Conservation (phyloP, 2,329 filamentous ascomycete species). For the Phaeosphaeria sp. region DNA sequence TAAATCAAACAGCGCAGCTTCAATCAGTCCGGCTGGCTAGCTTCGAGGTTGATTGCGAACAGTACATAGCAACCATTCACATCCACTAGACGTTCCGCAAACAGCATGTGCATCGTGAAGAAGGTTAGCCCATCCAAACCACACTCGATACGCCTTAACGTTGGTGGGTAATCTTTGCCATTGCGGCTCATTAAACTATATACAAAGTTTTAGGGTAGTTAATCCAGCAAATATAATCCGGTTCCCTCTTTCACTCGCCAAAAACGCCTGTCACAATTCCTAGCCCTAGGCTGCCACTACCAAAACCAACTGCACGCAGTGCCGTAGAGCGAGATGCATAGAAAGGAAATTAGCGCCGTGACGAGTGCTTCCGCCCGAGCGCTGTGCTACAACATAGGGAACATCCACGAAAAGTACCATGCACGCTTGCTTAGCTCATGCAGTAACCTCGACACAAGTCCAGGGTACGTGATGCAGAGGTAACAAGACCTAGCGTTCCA, state of each 20-base stretch:
- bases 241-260: slow-evolving; percentile 1
- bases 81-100: neutral
- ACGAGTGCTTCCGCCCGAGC: neutral
- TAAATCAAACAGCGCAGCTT: neutral
- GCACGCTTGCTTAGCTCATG: slow-evolving; percentile 5
- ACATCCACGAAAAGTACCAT: slow-evolving; percentile 4
- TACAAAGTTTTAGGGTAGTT: slow-evolving; percentile 1
- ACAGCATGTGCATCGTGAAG: neutral
- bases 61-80: neutral
- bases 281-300: neutral
- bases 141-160: neutral
- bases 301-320: neutral
- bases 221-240: slow-evolving; percentile 1
- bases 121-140: neutral
- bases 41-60: neutral
- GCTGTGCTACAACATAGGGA: slow-evolving; percentile 2
- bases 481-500: neutral
- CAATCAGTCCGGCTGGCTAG: neutral
- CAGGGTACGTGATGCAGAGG: slow-evolving; percentile 3
- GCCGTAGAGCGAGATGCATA: neutral
- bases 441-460: slow-evolving; percentile 6
- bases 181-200: slow-evolving; percentile 5
- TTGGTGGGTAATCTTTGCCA: neutral
- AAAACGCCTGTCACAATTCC: neutral
- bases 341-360: neutral